Conservation (phyloP, 2,329 filamentous ascomycete species). For the Colletotrichum lentis region DNA sequence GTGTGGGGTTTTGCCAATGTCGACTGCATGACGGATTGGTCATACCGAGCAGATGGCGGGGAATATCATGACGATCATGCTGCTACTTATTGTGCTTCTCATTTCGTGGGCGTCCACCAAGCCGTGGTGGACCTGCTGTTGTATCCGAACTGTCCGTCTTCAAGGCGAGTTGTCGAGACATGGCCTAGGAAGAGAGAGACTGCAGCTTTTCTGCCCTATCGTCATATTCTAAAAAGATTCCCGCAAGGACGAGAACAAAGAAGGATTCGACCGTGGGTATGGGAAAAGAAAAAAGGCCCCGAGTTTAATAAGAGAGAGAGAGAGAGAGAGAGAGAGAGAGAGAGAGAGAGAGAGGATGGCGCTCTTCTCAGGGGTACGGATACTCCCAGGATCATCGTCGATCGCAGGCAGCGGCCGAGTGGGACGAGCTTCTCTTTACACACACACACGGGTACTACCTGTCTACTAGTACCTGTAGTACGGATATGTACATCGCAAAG, state of each 20-base stretch:
- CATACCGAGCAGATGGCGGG: conserved; percentile 3
- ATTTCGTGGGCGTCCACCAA: not conserved
- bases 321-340: not conserved
- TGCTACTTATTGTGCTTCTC: not conserved
- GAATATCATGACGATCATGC: conserved; percentile 8
- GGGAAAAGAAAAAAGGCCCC: not conserved
- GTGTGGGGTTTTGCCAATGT: conserved; percentile 15
- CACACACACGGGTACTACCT: no score
- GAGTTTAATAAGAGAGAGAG: conserved; percentile 3
- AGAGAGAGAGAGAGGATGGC: not conserved
- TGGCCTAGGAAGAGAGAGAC: not conserved
- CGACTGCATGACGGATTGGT: not conserved
- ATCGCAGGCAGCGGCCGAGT: not conserved
- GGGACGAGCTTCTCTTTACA: conserved; percentile 11
- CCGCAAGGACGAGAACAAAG: not conserved
- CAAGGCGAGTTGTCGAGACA: not conserved
- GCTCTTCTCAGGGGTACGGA: conserved; percentile 7
- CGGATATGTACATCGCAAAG: no score
- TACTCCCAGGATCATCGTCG: not conserved
- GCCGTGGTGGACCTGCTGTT: not conserved
- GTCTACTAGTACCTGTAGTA: no score
- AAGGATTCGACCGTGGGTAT: conserved; percentile 1
- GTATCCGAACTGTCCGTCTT: not conserved
- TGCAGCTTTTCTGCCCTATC: not conserved
- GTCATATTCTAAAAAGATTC: not conserved